Evolutionary conservation across 768 basidiomycete genomes (phyloP).

Genomic region (Mycena indigotica): DNA sequence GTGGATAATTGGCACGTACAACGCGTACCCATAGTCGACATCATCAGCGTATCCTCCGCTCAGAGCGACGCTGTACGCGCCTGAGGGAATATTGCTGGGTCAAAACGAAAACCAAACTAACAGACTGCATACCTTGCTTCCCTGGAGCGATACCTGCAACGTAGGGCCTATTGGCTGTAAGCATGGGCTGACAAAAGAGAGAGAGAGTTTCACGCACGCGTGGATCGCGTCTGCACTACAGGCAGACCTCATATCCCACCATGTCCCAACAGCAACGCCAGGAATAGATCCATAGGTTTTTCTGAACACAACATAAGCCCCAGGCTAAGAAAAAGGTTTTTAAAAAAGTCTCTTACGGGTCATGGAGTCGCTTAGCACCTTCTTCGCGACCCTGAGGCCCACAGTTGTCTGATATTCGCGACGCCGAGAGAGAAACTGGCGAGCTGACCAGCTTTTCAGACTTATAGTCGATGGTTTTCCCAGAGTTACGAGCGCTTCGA

Average conservation of each 20-base stretch:
- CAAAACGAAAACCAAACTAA: not conserved
- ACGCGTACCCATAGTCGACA: conserved; percentile 77
- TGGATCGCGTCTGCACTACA: conserved; percentile 83
- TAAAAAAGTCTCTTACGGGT: conserved; percentile 56
- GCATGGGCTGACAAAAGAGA: conserved; percentile 9
- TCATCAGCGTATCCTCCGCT: conserved; percentile 91
- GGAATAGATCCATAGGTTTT: conserved; percentile 84
- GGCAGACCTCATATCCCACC: conserved; percentile 73
- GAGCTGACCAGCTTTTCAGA: conserved; percentile 40
- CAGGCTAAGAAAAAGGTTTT: not conserved
- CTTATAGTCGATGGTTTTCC: conserved; percentile 58
- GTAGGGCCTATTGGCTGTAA: conserved; percentile 56
- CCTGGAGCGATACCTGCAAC: conserved; percentile 80
- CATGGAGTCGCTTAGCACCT: conserved; percentile 37
- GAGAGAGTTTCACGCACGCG: conserved; percentile 59
- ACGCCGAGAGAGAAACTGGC: conserved; percentile 41
- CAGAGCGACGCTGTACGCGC: conserved; percentile 79
- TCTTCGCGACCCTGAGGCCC: conserved; percentile 40
- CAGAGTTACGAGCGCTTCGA: conserved; percentile 69
- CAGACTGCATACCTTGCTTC: conserved; percentile 44
- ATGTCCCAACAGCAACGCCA: conserved; percentile 74
- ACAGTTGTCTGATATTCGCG: conserved; percentile 37
- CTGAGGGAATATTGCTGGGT: not conserved
- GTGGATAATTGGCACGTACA: conserved; percentile 51
- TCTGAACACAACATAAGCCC: conserved; percentile 35